A percentile compares a stretch with the other conserved stretches of the same genome.
Evolutionary conservation across 2,329 filamentous ascomycete species (phyloP).

Genomic region (Ceratocystis papillata): DNA sequence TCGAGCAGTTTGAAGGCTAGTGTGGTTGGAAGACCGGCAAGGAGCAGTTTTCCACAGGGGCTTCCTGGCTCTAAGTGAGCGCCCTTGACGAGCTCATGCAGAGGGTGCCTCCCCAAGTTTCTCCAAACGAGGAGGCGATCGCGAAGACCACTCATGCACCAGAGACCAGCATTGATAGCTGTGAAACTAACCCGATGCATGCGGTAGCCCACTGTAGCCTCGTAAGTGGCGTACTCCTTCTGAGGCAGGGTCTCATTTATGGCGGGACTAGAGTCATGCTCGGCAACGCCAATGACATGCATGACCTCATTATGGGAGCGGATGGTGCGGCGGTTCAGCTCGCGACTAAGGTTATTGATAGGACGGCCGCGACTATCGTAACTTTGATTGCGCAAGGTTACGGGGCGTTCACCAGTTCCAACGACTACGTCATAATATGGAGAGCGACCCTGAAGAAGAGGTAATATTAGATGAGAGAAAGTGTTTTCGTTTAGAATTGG

Average conservation of each 20-base stretch:
- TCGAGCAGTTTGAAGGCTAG: conserved; percentile 28
- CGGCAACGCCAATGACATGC: conserved; percentile 51
- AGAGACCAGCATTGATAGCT: conserved; percentile 37
- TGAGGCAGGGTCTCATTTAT: conserved; percentile 35
- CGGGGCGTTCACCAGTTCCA: conserved; percentile 38
- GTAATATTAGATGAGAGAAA: background rate
- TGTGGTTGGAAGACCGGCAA: conserved; percentile 36
- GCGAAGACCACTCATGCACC: conserved; percentile 44
- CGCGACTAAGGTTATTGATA: conserved; percentile 44
- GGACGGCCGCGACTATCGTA: conserved; percentile 48
- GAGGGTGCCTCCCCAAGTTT: conserved; percentile 39
- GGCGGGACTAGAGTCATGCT: conserved; percentile 40
- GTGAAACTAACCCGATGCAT: conserved; percentile 32
- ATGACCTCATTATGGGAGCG: conserved; percentile 54
- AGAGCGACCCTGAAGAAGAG: conserved; percentile 41
- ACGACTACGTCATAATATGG: conserved; percentile 48
- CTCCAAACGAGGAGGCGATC: conserved; percentile 43
- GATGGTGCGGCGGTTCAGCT: conserved; percentile 47
- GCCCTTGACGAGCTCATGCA: conserved; percentile 34
- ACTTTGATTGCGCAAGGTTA: conserved; percentile 37
- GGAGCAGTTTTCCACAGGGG: conserved; percentile 31
- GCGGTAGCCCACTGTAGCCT: conserved; percentile 38
- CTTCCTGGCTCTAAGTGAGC: conserved; percentile 31
- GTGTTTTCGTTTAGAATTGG: background rate
- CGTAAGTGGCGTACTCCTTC: conserved; percentile 36